These are phyloP conservation scores for Flueggea neowawraea DNA, from an alignment of 441 rosid species.

Conservation along the genomic window DNA sequence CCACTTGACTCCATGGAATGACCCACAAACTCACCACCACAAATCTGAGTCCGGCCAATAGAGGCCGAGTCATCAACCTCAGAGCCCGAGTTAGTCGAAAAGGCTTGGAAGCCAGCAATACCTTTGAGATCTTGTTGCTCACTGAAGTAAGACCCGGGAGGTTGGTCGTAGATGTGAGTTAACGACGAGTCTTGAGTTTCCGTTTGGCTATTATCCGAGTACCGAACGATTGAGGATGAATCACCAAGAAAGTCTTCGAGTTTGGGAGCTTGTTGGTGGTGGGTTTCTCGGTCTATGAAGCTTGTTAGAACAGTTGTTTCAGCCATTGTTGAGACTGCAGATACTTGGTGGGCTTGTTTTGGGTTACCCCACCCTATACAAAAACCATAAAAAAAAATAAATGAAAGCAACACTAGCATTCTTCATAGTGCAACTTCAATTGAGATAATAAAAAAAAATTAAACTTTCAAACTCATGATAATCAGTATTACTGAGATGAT, in stretches of 20 bases:
- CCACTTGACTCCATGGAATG: constrained; percentile 59
- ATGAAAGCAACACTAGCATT: too few relatives aligned
- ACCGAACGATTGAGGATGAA: constrained; percentile 58
- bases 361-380: constrained; percentile 54
- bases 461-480: too few relatives aligned
- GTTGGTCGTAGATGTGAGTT: constrained; percentile 72
- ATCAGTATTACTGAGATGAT: too few relatives aligned
- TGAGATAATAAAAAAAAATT: too few relatives aligned
- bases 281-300: constrained; percentile 40
- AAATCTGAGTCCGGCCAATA: constrained; percentile 43
- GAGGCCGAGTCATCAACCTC: constrained; percentile 80
- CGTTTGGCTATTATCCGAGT: constrained; percentile 69
- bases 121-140: constrained; percentile 79
- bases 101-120: constrained; percentile 71
- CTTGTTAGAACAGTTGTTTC: constrained; percentile 44
- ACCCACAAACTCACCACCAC: constrained; percentile 39
- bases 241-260: constrained; percentile 92
- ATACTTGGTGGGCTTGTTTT: constrained; percentile 31
- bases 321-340: constrained; percentile 34
- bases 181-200: constrained; percentile 86
- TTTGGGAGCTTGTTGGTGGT: constrained; percentile 55
- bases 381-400: background rate
- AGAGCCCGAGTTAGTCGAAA: constrained; percentile 76
- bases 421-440: too few relatives aligned
- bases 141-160: constrained; percentile 43